Conservation (phyloP, 148 eudicot genomes). For the Vaccinium myrtillus region DNA sequence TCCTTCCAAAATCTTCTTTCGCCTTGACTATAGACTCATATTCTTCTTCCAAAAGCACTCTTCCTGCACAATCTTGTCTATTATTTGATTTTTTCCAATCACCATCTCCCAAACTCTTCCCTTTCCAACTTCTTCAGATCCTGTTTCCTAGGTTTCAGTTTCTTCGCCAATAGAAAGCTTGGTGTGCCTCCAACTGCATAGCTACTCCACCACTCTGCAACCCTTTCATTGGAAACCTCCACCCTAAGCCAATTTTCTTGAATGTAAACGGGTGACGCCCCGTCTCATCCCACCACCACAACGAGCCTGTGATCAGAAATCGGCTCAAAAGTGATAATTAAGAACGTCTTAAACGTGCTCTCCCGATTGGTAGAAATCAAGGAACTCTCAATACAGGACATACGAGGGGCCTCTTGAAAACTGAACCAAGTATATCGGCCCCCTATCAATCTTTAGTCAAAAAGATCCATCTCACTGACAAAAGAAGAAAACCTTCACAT, state of each 20-base stretch:
- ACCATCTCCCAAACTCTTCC: background rate
- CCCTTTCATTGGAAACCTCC: background rate
- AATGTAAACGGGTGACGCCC: background rate
- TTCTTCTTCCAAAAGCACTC: background rate
- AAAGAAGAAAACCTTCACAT: background rate
- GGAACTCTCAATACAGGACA: background rate
- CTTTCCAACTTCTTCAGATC: background rate
- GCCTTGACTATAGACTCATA: background rate
- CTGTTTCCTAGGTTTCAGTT: background rate
- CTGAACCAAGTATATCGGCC: background rate
- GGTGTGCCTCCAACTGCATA: background rate
- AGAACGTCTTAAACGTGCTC: background rate
- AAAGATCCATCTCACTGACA: background rate
- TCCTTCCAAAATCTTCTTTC: background rate
- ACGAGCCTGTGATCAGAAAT: background rate
- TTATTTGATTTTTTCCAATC: background rate
- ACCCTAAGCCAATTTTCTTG: background rate
- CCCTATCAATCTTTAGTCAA: background rate
- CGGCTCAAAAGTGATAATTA: background rate
- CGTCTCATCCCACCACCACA: background rate
- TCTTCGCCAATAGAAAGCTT: background rate
- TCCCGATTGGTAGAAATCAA: background rate
- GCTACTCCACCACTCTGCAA: background rate
- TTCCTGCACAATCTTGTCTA: background rate
- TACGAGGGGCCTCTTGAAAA: background rate